Conservation (phyloP, 1,284 basidiomycete genomes). For the Fistulinella cinereoalba region DNA sequence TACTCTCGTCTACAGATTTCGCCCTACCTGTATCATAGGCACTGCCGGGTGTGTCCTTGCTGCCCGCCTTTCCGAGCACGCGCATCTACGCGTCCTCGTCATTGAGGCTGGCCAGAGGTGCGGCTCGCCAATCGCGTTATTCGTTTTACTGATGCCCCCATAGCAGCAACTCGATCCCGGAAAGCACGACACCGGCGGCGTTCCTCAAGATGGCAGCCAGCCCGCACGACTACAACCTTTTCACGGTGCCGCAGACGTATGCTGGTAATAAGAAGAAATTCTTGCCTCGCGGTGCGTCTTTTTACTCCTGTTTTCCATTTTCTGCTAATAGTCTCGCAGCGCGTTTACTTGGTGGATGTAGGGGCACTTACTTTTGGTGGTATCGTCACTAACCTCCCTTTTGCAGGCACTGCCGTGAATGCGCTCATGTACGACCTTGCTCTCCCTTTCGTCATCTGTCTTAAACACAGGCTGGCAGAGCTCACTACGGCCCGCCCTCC, state of each 20-base stretch:
- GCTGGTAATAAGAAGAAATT: slow-evolving; percentile 46
- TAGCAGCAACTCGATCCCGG: slow-evolving; percentile 33
- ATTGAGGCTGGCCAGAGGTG: slow-evolving; percentile 68
- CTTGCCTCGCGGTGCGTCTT: slow-evolving; percentile 58
- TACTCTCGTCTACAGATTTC: neutral
- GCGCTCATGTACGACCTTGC: slow-evolving; percentile 57
- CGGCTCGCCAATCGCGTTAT: neutral
- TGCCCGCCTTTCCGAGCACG: slow-evolving; percentile 59
- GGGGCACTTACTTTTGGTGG: slow-evolving; percentile 21
- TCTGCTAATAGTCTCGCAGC: slow-evolving; percentile 35
- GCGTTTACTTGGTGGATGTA: slow-evolving; percentile 69
- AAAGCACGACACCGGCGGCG: slow-evolving; percentile 42
- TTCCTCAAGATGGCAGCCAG: slow-evolving; percentile 41
- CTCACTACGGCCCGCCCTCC: slow-evolving; percentile 63
- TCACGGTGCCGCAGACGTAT: slow-evolving; percentile 53
- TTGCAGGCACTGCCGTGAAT: slow-evolving; percentile 60
- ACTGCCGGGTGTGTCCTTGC: slow-evolving; percentile 70
- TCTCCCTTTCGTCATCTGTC: neutral
- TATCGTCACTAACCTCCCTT: neutral
- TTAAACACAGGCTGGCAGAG: slow-evolving; percentile 38
- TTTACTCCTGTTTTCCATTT: neutral
- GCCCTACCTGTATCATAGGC: slow-evolving; percentile 37
- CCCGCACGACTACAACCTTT: slow-evolving; percentile 48
- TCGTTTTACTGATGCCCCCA: neutral
- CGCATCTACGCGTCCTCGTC: slow-evolving; percentile 53